phyloP scores from a whole-genome alignment of 148 eudicot species.

The Rhododendron kiyosumense region DNA sequence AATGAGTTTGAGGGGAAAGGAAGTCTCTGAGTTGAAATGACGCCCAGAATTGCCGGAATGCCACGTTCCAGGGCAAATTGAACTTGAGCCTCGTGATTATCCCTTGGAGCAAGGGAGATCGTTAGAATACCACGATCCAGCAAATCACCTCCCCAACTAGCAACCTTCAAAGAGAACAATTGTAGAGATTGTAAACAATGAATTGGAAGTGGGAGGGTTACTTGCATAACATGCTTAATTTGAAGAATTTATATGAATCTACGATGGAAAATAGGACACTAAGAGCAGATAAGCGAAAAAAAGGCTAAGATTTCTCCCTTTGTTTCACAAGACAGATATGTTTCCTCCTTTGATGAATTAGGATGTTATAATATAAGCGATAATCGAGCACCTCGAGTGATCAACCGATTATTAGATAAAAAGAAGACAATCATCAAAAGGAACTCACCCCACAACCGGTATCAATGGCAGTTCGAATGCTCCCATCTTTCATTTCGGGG shows the following conservation, averaged over 20 bases:
- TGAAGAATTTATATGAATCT: background rate
- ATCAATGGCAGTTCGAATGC: slow-evolving; percentile 81
- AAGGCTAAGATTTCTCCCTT: background rate
- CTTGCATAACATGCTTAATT: background rate
- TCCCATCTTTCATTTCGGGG: slow-evolving; percentile 75
- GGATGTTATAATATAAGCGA: background rate
- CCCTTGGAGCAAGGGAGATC: slow-evolving; percentile 89
- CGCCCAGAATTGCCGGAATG: slow-evolving; percentile 79
- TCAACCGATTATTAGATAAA: background rate
- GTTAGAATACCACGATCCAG: slow-evolving; percentile 77
- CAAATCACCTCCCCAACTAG: slow-evolving; percentile 95
- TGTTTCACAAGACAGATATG: background rate
- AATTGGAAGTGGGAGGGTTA: background rate
- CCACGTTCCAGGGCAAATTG: slow-evolving; percentile 95
- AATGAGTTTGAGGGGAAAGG: slow-evolving; percentile 92
- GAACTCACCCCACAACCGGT: slow-evolving; percentile 93
- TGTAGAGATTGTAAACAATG: background rate
- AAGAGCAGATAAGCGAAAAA: background rate
- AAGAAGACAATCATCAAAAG: background rate
- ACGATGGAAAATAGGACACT: background rate
- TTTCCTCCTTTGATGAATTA: background rate
- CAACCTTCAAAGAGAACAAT: slow-evolving; percentile 45
- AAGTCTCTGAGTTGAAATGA: slow-evolving; percentile 79
- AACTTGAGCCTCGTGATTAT: slow-evolving; percentile 93
- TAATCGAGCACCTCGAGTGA: background rate